These are phyloP conservation scores for Dictyostelium intermedium DNA, from an alignment of 78 protist species.

Conservation along the genomic window DNA sequence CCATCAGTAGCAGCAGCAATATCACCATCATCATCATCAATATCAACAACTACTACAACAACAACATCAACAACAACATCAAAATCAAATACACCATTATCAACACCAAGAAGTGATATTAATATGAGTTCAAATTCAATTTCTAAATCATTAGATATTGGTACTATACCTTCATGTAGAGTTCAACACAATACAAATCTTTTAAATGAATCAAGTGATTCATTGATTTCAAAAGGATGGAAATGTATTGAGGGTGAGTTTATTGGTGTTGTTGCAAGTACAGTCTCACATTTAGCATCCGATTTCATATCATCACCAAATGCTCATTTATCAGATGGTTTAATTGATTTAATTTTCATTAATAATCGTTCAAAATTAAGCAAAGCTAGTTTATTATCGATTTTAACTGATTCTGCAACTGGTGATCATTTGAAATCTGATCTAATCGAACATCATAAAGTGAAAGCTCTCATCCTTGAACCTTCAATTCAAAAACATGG, in stretches of 20 bases:
- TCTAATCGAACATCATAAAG: slow-evolving; percentile 40
- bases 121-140: slow-evolving; percentile 3
- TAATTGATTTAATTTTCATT: slow-evolving; percentile 35
- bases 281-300: slow-evolving; percentile 46
- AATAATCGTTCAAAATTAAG: slow-evolving; percentile 16
- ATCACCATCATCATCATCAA: neutral
- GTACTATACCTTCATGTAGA: neutral
- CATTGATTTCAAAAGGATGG: slow-evolving; percentile 6
- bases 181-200: neutral
- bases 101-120: neutral
- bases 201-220: neutral
- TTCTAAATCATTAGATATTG: neutral
- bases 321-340: slow-evolving; percentile 67
- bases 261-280: slow-evolving; percentile 54
- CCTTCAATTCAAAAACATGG: slow-evolving; percentile 34
- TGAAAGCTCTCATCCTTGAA: slow-evolving; percentile 34
- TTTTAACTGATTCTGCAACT: slow-evolving; percentile 39
- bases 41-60: neutral
- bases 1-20: neutral
- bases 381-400: slow-evolving; percentile 22
- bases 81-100: neutral
- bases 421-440: slow-evolving; percentile 52
- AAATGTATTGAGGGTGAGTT: slow-evolving; percentile 46
- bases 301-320: slow-evolving; percentile 68
- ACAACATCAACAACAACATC: neutral